Percentiles rank a stretch among this genome's conserved stretches.
These are phyloP conservation scores for Antrodiella citrinella DNA, from an alignment of 768 basidiomycete species.

Conservation along the genomic window DNA sequence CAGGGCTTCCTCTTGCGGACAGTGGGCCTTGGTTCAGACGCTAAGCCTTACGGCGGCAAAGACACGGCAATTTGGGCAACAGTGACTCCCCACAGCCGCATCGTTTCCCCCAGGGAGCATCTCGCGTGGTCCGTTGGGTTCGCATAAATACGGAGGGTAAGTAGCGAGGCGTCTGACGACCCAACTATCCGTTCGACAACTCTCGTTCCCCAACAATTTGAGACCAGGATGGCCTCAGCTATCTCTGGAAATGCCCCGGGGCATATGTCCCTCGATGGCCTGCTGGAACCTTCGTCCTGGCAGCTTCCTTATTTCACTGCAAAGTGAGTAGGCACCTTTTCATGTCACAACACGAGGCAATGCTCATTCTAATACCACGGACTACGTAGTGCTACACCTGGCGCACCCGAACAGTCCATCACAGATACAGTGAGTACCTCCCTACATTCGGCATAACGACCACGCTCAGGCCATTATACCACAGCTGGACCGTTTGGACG, in stretches of 20 bases:
- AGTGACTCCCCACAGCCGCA: background rate
- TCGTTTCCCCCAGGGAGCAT: background rate
- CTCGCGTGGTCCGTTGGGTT: background rate
- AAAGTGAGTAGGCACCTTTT: conserved; percentile 2
- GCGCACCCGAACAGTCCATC: background rate
- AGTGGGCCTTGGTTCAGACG: background rate
- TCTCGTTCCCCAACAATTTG: background rate
- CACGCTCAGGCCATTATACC: background rate
- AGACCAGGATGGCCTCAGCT: background rate
- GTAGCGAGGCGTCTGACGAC: background rate
- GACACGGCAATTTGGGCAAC: background rate
- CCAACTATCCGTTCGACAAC: background rate
- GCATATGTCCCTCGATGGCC: conserved; percentile 8
- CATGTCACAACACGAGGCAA: background rate
- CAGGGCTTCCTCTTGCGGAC: background rate
- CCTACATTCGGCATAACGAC: background rate
- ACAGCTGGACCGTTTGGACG: conserved; percentile 17
- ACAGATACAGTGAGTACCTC: conserved; percentile 4
- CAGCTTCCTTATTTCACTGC: conserved; percentile 16
- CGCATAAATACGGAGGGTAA: background rate
- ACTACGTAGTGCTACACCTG: background rate
- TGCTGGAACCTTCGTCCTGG: conserved; percentile 17
- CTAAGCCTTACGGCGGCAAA: background rate
- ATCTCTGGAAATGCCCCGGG: background rate
- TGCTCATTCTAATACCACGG: background rate